phyloP scores from a whole-genome alignment of 2,329 filamentous ascomycete genomes.

The Incumbomyces delicatus region DNA sequence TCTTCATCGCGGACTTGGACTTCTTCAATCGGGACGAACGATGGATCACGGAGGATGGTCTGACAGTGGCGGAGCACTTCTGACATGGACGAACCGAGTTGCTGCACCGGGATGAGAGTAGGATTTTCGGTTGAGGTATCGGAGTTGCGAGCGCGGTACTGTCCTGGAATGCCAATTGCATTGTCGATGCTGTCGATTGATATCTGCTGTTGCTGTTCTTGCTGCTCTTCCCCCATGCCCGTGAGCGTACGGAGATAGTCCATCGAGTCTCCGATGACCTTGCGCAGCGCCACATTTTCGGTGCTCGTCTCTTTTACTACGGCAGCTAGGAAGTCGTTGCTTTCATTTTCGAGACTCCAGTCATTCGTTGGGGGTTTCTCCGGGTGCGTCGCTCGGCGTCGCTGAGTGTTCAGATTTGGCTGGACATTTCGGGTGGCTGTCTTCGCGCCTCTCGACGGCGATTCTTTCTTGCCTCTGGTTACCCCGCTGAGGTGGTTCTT shows the following conservation, averaged over 20 bases:
- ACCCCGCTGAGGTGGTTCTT: conserved; percentile 75
- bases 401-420: conserved; percentile 14
- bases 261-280: conserved; percentile 61
- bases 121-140: background rate
- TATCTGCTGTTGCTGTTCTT: conserved; percentile 7
- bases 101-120: conserved; percentile 53
- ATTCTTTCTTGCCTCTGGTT: conserved; percentile 48
- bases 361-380: conserved; percentile 40
- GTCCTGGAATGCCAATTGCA: conserved; percentile 21
- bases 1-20: conserved; percentile 88
- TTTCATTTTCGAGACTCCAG: conserved; percentile 72
- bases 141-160: conserved; percentile 14
- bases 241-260: conserved; percentile 55
- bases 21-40: conserved; percentile 91
- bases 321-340: conserved; percentile 77
- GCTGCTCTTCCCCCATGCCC: conserved; percentile 30
- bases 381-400: conserved; percentile 23
- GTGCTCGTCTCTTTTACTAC: conserved; percentile 59
- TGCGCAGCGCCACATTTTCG: conserved; percentile 77
- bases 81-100: conserved; percentile 63
- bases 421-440: conserved; percentile 38
- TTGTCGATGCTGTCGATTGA: background rate
- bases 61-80: conserved; percentile 70
- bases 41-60: conserved; percentile 82
- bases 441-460: conserved; percentile 36